Conservation (phyloP, 495 filamentous ascomycete species). For the Talaromyces wortmannii region DNA sequence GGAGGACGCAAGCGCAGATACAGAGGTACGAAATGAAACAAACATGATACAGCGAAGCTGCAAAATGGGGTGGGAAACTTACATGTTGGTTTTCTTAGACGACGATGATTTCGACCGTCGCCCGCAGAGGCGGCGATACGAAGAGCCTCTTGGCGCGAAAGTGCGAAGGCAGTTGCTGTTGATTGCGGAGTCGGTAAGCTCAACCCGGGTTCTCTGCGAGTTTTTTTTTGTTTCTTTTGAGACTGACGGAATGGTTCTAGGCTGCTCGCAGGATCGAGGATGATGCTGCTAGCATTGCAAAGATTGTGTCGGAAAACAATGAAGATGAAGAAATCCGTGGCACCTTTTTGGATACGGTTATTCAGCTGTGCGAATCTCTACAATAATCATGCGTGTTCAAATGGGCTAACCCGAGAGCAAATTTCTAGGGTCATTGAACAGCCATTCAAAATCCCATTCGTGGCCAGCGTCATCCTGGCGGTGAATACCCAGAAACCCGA, state of each 20-base stretch:
- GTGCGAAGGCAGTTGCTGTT: constrained; percentile 73
- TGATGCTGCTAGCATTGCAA: constrained; percentile 69
- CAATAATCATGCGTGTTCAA: background rate
- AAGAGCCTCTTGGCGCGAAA: constrained; percentile 68
- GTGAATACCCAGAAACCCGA: constrained; percentile 69
- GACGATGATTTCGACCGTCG: constrained; percentile 71
- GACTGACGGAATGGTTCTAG: constrained; percentile 18
- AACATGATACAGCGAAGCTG: background rate
- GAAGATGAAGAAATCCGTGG: constrained; percentile 69
- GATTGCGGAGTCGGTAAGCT: constrained; percentile 73
- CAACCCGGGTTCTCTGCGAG: constrained; percentile 14
- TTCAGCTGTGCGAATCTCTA: constrained; percentile 57
- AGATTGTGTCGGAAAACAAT: constrained; percentile 67
- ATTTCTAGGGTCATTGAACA: constrained; percentile 63
- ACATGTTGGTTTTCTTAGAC: constrained; percentile 36
- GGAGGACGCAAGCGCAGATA: constrained; percentile 61
- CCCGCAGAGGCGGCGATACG: constrained; percentile 68
- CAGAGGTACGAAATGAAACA: constrained; percentile 33
- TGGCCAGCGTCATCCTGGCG: constrained; percentile 72
- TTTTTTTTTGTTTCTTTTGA: background rate
- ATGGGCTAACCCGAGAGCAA: constrained; percentile 4
- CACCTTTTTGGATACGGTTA: constrained; percentile 61
- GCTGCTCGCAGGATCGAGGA: constrained; percentile 75
- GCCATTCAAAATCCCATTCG: constrained; percentile 92
- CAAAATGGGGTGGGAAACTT: background rate